A percentile compares a stretch with the other conserved stretches of the same genome.
phyloP scores from a whole-genome alignment of 2,329 filamentous ascomycete species.

The Claviceps purpurea region DNA sequence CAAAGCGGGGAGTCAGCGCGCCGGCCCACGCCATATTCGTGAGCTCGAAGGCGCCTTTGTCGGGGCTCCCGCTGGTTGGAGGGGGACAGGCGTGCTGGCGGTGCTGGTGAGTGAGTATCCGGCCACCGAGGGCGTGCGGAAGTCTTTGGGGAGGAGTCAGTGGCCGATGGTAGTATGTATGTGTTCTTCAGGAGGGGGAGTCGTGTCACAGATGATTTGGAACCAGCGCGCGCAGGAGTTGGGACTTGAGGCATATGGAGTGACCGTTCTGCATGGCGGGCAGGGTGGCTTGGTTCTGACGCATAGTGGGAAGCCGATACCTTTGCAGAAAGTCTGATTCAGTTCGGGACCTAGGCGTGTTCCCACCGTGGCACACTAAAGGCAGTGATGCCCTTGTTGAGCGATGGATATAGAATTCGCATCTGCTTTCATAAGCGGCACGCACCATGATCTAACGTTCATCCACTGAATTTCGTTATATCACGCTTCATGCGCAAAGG shows the following conservation, averaged over 20 bases:
- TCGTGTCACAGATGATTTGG: conserved; percentile 57
- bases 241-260: conserved; percentile 47
- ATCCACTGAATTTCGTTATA: background rate
- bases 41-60: conserved; percentile 70
- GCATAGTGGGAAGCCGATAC: conserved; percentile 31
- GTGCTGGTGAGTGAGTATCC: conserved; percentile 55
- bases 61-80: conserved; percentile 62
- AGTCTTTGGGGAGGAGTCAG: conserved; percentile 52
- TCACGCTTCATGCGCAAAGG: background rate
- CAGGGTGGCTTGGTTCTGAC: conserved; percentile 31
- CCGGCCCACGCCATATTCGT: conserved; percentile 49
- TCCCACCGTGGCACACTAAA: background rate
- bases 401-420: background rate
- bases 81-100: conserved; percentile 50
- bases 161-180: conserved; percentile 63
- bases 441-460: background rate
- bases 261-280: conserved; percentile 30
- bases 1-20: conserved; percentile 43
- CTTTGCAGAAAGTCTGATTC: background rate
- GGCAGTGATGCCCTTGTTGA: background rate
- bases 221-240: conserved; percentile 49
- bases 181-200: conserved; percentile 44
- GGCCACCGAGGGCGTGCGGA: conserved; percentile 67
- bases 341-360: background rate
- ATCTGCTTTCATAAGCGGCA: background rate